Conservation (phyloP, 768 basidiomycete genomes). For the Mrakia gelida region DNA sequence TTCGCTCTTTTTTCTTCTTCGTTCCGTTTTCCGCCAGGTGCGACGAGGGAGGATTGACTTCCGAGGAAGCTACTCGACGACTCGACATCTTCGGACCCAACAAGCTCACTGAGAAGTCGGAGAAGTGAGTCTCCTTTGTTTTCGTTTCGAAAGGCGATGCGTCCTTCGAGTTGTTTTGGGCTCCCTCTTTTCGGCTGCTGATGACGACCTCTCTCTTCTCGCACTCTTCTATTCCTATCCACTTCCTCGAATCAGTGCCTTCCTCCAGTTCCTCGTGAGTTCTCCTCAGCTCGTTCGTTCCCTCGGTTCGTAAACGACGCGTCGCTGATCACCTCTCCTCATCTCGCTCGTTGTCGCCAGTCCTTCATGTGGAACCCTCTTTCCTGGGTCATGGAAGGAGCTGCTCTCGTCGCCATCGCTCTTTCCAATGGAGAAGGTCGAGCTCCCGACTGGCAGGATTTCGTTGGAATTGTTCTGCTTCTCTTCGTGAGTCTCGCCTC, state of each 20-base stretch:
- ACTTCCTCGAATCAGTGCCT: constrained; percentile 52
- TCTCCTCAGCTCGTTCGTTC: neutral
- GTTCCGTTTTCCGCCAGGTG: constrained; percentile 50
- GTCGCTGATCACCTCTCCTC: too few species aligned
- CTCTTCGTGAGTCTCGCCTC: constrained; percentile 46
- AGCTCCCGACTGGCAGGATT: constrained; percentile 97
- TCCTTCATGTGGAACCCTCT: constrained; percentile 99
- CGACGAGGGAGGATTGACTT: constrained; percentile 68
- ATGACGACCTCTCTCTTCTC: neutral
- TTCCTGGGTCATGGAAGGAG: constrained; percentile 99
- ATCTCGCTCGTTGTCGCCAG: constrained; percentile 48
- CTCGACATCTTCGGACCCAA: constrained; percentile 93
- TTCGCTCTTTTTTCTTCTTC: neutral
- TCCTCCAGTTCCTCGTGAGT: constrained; percentile 57
- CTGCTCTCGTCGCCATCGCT: constrained; percentile 68
- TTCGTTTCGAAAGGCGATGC: neutral
- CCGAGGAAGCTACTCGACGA: constrained; percentile 76
- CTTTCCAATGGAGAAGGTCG: constrained; percentile 83
- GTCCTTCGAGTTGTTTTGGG: neutral
- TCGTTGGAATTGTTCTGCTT: constrained; percentile 81
- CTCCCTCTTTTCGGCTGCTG: neutral
- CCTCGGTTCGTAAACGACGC: too few species aligned
- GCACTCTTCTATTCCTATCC: neutral
- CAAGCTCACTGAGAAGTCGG: constrained; percentile 71
- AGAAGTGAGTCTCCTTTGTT: constrained; percentile 39